Evolutionary conservation across 2,329 filamentous ascomycete species (phyloP), one percentile per base, ranked within the genome.

Genomic region (Colletotrichum higginsianum): DNA sequence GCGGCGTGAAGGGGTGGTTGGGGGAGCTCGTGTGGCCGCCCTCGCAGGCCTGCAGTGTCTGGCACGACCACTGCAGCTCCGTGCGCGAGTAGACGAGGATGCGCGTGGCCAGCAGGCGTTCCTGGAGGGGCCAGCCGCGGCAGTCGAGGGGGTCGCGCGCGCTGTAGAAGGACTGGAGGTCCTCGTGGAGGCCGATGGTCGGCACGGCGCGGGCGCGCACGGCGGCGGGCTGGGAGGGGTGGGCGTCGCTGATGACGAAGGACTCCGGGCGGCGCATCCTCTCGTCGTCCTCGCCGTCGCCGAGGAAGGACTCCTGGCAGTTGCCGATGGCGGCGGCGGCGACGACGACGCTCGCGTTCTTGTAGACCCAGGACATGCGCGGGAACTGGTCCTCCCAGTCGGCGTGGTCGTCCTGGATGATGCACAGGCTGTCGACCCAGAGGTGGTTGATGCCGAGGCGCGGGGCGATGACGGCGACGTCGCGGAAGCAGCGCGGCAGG

Each of bases 351-450:
- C 75, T 72, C 0, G 78, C 76, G 0, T 71, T 72, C 23, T 75
- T 71, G 21, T 79, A 79, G 0, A 79, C 77, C 0, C 76, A 75
- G 0, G 75, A 74, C 78, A 79, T 79, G 18, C 75, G 77, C 4
- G 77, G 75, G 1, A 75, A 75, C 46, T 79, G 77, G 0, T 35
- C 75, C 58, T 77, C 72, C 76, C 77, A 78, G 18, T 79, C 78
- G 4, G 72, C n/a, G 0, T 4, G 61, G 15, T 77, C 76, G 44
- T 77, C 75, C 49, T 79, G 78, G 12, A 79, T 61, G 9, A 79
- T 79, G 6, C 77, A 79, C 1, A 75, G 15, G 1, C 56, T 56
- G 18, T 75, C 72, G 23, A 75, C 71, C 74, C 47, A 49, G 47
- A 49, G 5, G 47, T 49, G 47, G 11, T 49, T 49, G 47, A 49